phyloP scores from a whole-genome alignment of 768 basidiomycete species.

The Lanmaoa rubissima region DNA sequence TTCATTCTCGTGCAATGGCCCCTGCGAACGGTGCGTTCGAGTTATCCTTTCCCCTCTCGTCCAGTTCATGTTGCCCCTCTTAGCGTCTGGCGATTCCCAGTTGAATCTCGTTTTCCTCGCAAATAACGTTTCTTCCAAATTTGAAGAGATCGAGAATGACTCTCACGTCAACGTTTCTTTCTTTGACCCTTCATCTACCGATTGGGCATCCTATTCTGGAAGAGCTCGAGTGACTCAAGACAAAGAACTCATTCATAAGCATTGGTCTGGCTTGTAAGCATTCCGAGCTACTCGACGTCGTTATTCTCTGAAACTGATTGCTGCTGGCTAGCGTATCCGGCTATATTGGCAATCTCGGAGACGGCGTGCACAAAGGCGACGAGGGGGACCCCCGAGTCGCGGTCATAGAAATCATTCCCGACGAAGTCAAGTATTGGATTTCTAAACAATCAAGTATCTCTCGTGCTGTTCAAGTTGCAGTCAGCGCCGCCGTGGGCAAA shows the following conservation, averaged over 20 bases:
- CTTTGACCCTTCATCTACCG: constrained; percentile 63
- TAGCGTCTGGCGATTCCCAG: constrained; percentile 47
- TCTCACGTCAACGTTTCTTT: constrained; percentile 80
- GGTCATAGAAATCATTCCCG: constrained; percentile 74
- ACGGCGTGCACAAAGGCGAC: constrained; percentile 83
- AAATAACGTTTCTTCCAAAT: constrained; percentile 72
- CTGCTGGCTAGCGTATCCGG: constrained; percentile 48
- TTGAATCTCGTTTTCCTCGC: constrained; percentile 66
- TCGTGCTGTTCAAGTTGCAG: constrained; percentile 57
- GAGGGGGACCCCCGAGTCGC: constrained; percentile 75
- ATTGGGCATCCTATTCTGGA: constrained; percentile 81
- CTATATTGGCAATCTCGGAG: constrained; percentile 87
- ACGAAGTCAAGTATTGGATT: constrained; percentile 82
- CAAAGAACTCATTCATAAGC: constrained; percentile 57
- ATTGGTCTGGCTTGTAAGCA: constrained; percentile 57
- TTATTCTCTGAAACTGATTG: not conserved
- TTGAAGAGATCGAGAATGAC: constrained; percentile 74
- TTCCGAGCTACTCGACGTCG: not conserved
- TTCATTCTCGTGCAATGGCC: constrained; percentile 83
- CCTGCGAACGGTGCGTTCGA: constrained; percentile 57
- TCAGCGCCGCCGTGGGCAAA: constrained; percentile 59
- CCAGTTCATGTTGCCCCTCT: not conserved
- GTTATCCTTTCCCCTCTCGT: not conserved
- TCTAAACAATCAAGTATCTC: constrained; percentile 58
- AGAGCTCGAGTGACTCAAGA: constrained; percentile 65